A percentile compares a stretch with the other conserved stretches of the same genome.
These are phyloP conservation scores for Cutaneotrichosporon sp. DNA, from an alignment of 1,284 basidiomycete species.

Conservation along the genomic window DNA sequence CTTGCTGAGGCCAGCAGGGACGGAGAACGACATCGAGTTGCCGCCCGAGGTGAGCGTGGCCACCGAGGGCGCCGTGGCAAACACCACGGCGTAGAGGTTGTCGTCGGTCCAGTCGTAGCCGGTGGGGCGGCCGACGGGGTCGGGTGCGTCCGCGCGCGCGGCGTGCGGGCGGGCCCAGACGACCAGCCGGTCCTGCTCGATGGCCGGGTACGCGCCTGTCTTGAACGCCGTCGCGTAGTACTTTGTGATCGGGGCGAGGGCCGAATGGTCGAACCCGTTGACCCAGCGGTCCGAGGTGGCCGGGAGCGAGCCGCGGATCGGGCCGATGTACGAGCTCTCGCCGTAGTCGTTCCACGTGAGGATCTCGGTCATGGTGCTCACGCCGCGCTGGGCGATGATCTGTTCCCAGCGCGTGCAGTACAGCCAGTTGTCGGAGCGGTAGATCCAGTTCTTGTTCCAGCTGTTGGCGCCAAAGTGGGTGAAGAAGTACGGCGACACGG, in stretches of 20 bases:
- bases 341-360: constrained; percentile 49
- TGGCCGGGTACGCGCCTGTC: constrained; percentile 65
- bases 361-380: constrained; percentile 45
- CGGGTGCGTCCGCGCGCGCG: constrained; percentile 57
- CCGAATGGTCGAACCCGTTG: constrained; percentile 63
- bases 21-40: constrained; percentile 58
- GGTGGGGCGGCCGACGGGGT: constrained; percentile 42
- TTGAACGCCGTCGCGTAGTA: constrained; percentile 77
- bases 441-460: constrained; percentile 55
- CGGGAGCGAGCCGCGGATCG: constrained; percentile 49
- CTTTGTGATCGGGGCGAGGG: constrained; percentile 44
- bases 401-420: constrained; percentile 49
- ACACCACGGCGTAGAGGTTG: constrained; percentile 64
- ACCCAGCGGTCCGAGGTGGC: constrained; percentile 60
- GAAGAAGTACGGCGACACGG: constrained; percentile 51
- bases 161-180: constrained; percentile 76
- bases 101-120: constrained; percentile 54
- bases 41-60: constrained; percentile 61
- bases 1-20: constrained; percentile 66
- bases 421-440: constrained; percentile 49
- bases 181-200: constrained; percentile 66
- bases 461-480: constrained; percentile 47
- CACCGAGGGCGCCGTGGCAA: constrained; percentile 61
- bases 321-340: constrained; percentile 54
- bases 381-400: constrained; percentile 42